Base-by-base conservation (phyloP, 2,329 filamentous ascomycete species). In the Sporothrix inflata region DNA sequence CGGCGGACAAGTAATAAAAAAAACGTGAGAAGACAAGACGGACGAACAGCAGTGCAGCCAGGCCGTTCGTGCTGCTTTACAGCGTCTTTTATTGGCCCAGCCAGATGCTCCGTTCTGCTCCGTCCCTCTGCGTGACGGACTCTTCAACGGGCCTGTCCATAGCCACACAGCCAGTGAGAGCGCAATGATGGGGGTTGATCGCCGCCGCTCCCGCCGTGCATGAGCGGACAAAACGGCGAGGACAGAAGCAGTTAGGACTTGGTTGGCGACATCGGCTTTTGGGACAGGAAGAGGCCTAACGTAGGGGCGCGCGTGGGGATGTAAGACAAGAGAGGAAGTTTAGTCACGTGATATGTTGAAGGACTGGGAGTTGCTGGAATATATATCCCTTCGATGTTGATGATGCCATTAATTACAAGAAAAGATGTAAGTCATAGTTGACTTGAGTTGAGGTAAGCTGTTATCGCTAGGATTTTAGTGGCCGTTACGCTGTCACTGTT, bases 161-260 rank as follows among this genome's bases (percentile, higher is more conserved):
- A 57, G 12, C 19, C 51, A 53, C 21, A 60, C 55, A 60, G 30
- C 55, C 60, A 63, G 38, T 24, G n/a, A n/a, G 60, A 11, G 21
- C 16, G 21, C 16, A 38, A n/a, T n/a, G 60, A n/a, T n/a, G 57
- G 16, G 21, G 40, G 38, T 19, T n/a, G 68, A 70, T 70, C 68
- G 24, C 40, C 68, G 53, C 40, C 24, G 68, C 53, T 61, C 68
- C 53, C 68, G 67, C 24, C n/a, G 14, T 69, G 51, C 53, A 70
- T 70, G 68, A 57, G 47, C 67, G 21, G 40, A 45, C 16, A 55
- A 55, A 55, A 27, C 19, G 47, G 51, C n/a, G 67, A 55, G 24
- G 51, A 69, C 49, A 42, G 67, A 57, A 57, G 51, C 67, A 69
- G 65, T 68, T 53, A 40, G 45, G 65, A 68, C n/a, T 16, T 63